A percentile compares a stretch with the other conserved stretches of the same genome.
Evolutionary conservation across 495 filamentous ascomycete species (phyloP).

Genomic region (Aspergillus cavernicola): DNA sequence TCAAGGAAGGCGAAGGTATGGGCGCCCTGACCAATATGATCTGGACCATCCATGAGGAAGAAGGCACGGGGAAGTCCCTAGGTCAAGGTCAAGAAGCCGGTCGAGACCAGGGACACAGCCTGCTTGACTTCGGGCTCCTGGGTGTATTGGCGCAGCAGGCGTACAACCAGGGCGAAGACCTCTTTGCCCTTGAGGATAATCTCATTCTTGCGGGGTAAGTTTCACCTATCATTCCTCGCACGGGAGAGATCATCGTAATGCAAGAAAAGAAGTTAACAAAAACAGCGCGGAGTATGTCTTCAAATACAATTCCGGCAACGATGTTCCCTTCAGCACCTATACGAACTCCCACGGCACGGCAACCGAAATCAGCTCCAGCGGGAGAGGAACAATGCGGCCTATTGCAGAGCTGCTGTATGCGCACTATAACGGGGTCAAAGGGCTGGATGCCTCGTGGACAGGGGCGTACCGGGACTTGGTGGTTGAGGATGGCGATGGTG

Average conservation of each 20-base stretch:
- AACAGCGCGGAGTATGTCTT: slow-evolving; percentile 36
- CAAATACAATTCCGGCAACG: slow-evolving; percentile 41
- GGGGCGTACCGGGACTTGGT: slow-evolving; percentile 25
- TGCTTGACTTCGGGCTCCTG: slow-evolving; percentile 34
- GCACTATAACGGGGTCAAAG: slow-evolving; percentile 35
- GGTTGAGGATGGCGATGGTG: slow-evolving; percentile 5
- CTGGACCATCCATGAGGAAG: slow-evolving; percentile 22
- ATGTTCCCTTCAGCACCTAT: slow-evolving; percentile 42
- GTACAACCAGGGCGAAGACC: slow-evolving; percentile 39
- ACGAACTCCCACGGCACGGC: slow-evolving; percentile 32
- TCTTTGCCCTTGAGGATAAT: slow-evolving; percentile 32
- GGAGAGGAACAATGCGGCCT: slow-evolving; percentile 32
- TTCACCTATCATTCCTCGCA: too few species aligned
- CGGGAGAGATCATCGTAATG: too few species aligned
- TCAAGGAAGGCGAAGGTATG: too few species aligned
- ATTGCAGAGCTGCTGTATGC: slow-evolving; percentile 39
- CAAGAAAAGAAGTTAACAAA: not conserved
- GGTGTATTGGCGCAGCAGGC: slow-evolving; percentile 39
- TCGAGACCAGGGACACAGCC: slow-evolving; percentile 42
- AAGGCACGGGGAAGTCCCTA: slow-evolving; percentile 20
- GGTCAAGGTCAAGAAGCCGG: slow-evolving; percentile 43
- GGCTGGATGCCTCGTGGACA: slow-evolving; percentile 31
- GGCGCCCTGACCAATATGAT: slow-evolving; percentile 30
- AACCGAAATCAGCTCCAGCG: slow-evolving; percentile 25
- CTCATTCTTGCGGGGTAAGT: slow-evolving; percentile 34